Percentiles rank a stretch among this genome's conserved stretches.
phyloP scores from a whole-genome alignment of 208 protist species.

The Entamoeba histolytica region DNA sequence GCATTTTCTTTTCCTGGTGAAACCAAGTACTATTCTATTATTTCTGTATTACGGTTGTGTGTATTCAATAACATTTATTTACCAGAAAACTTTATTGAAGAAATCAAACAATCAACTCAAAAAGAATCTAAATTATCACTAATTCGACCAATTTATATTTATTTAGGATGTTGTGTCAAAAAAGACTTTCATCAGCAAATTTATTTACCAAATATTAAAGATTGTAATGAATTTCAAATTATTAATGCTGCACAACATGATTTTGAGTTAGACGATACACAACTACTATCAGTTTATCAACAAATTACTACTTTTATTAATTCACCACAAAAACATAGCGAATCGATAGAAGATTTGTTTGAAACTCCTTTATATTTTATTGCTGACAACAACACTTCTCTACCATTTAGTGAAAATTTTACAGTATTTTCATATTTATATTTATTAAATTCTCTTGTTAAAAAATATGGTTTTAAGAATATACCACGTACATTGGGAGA shows the following conservation, averaged over 20 bases:
- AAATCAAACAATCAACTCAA: neutral
- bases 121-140: neutral
- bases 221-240: neutral
- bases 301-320: too few relatives aligned
- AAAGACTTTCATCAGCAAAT: neutral
- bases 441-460: neutral
- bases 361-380: neutral
- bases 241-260: neutral
- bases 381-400: neutral
- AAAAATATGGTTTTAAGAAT: neutral
- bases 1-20: neutral
- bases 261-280: neutral
- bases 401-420: neutral
- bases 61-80: neutral
- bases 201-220: neutral
- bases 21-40: neutral
- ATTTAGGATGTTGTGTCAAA: neutral
- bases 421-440: neutral
- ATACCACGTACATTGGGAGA: neutral
- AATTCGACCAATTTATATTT: neutral
- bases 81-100: neutral
- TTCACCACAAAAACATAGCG: too few relatives aligned
- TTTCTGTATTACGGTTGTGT: neutral
- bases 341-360: neutral
- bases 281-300: too few relatives aligned